Base-by-base conservation (phyloP, 1,284 basidiomycete genomes). In the Fistulinella staudtii region DNA sequence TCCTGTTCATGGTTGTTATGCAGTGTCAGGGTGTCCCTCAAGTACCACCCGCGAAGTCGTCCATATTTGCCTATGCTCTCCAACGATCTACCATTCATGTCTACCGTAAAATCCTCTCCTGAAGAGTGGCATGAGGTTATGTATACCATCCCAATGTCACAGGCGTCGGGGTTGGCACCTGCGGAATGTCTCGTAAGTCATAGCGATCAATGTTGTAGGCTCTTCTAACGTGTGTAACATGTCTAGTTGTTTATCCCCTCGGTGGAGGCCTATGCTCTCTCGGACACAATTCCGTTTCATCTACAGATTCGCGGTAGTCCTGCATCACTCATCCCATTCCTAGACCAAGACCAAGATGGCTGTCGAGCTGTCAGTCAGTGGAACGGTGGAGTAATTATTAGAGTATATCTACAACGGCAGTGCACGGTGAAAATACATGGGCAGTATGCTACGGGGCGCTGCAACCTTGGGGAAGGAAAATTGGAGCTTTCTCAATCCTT, bases 241-340 rank as follows among this genome's bases (percentile, higher is more conserved):
- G 9, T 35, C 30, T 31, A 65, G 61, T 27, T 65, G 11, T 65
- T 65, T 33, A 46, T 65, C 10, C 64, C 60, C 4, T 60, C 63
- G 8, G 50, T 50, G 22, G 55, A 33, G 18, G 43, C 33, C 3
- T 65, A 50, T 41, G 56, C 61, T 5, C 27, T 58, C 27, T 60
- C 61, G 13, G 63, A 63, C 27, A 47, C 39, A n/a, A 65, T 65
- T 13, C 63, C 59, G 22, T 58, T 66, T 29, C 63, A 66, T 36
- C 31, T 66, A 24, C 60, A 66, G 34, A 50, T 65, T 43, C 50
- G 55, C 24, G 63, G 59, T n/a, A 50, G 36, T 31, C 37, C 52
- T 4, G 36, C 46, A 11, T 66, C 61, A 15, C 55, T 66, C n/a
- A 23, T 41, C 5, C 56, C 49, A 22, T 65, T 66, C 44, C 40